phyloP scores from a whole-genome alignment of 306 rosid species.

The Luffa acutangula region DNA sequence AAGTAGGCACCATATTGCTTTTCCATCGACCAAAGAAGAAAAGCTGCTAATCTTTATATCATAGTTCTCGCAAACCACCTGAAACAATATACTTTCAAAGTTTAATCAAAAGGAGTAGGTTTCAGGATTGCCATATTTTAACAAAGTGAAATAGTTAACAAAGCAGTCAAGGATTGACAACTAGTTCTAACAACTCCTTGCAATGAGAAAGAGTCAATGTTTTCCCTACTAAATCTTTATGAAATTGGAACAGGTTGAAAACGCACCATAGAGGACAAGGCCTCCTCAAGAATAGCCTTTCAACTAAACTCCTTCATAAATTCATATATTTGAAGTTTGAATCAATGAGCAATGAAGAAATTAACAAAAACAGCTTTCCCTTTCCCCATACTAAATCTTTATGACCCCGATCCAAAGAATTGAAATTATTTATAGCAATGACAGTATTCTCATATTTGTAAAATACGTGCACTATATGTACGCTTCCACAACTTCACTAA shows the following conservation, averaged over 20 bases:
- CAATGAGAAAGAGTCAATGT: neutral
- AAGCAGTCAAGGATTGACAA: neutral
- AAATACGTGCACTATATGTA: neutral
- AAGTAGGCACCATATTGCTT: slow-evolving; percentile 95
- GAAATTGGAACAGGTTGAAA: neutral
- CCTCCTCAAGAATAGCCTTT: neutral
- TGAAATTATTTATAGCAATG: neutral
- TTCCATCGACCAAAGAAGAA: slow-evolving; percentile 76
- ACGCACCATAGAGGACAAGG: neutral
- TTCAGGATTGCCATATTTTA: neutral
- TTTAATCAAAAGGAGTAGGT: too few species aligned
- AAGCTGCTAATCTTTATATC: slow-evolving; percentile 41
- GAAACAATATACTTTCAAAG: slow-evolving; percentile 4
- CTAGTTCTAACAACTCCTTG: neutral
- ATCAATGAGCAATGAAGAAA: neutral
- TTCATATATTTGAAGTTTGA: neutral
- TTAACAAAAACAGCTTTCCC: neutral
- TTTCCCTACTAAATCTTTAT: neutral
- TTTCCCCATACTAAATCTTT: neutral
- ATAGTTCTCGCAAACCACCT: slow-evolving; percentile 75
- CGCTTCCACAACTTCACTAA: neutral
- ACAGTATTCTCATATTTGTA: neutral
- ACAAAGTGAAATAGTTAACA: neutral
- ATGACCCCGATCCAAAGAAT: neutral
- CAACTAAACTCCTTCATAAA: neutral